phyloP scores from a whole-genome alignment of 169 alveolate genomes.

The Cryptosporidium baileyi region DNA sequence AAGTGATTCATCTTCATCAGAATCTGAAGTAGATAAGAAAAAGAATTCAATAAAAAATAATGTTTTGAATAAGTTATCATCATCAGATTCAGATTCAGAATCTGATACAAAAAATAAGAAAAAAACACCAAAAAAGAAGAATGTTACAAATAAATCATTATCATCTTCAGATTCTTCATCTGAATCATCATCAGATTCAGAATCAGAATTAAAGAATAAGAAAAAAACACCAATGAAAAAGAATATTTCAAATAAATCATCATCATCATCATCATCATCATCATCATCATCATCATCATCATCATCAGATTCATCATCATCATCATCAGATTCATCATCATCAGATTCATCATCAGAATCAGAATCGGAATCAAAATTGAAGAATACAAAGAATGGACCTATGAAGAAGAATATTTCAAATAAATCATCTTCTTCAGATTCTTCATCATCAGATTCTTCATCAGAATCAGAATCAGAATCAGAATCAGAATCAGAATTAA shows the following conservation, averaged over 20 bases:
- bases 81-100: neutral
- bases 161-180: neutral
- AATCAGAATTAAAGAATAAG: neutral
- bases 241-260: neutral
- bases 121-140: neutral
- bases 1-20: neutral
- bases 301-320: conserved; percentile 4
- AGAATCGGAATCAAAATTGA: neutral
- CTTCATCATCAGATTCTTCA: neutral
- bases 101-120: neutral
- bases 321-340: too few relatives aligned
- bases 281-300: neutral
- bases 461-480: neutral
- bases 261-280: neutral
- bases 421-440: neutral
- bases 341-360: neutral
- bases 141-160: neutral
- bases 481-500: neutral
- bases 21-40: neutral
- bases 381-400: neutral
- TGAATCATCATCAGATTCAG: too few relatives aligned
- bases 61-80: neutral
- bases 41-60: neutral
- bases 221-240: neutral
- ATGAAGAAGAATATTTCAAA: neutral